Evolutionary conservation across 306 rosid genomes (phyloP).

Genomic region (Hippophae gyantsensis): DNA sequence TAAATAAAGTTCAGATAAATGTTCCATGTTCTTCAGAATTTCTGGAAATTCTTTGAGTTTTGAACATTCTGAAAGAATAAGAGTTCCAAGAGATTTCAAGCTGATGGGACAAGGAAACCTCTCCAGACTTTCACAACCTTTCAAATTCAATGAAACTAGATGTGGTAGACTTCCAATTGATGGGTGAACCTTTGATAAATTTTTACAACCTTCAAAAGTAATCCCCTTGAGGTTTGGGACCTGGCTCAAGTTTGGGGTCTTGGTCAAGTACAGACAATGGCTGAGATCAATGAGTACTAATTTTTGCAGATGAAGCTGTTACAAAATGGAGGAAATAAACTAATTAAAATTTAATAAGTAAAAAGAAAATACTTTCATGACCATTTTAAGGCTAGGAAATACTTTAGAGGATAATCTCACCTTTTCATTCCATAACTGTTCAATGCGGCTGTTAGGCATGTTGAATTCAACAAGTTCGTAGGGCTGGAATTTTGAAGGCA

Average conservation of each 20-base stretch:
- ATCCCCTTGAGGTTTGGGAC: slow-evolving; percentile 16
- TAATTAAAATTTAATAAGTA: too few relatives aligned
- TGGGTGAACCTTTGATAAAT: slow-evolving; percentile 10
- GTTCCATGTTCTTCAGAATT: slow-evolving; percentile 13
- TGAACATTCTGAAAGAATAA: slow-evolving; percentile 16
- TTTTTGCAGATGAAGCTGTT: neutral
- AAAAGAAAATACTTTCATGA: too few relatives aligned
- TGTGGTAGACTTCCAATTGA: slow-evolving; percentile 10
- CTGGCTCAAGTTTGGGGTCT: slow-evolving; percentile 11
- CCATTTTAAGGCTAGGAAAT: too few relatives aligned
- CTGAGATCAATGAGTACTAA: slow-evolving; percentile 6
- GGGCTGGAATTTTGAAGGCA: slow-evolving; percentile 16
- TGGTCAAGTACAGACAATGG: slow-evolving; percentile 7
- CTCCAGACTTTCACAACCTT: slow-evolving; percentile 12
- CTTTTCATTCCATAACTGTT: slow-evolving; percentile 11
- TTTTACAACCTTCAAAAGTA: slow-evolving; percentile 17
- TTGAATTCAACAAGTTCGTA: slow-evolving; percentile 17
- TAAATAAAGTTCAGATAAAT: slow-evolving; percentile 11
- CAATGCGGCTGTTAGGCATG: slow-evolving; percentile 12
- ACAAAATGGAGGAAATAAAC: too few relatives aligned
- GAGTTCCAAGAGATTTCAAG: slow-evolving; percentile 7
- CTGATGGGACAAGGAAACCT: neutral
- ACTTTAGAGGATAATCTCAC: slow-evolving; percentile 2
- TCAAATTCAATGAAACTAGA: slow-evolving; percentile 13
- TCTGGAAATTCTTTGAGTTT: slow-evolving; percentile 13